Evolutionary conservation across 805 yeast species (phyloP).

Genomic region (Metschnikowia colocasiae): DNA sequence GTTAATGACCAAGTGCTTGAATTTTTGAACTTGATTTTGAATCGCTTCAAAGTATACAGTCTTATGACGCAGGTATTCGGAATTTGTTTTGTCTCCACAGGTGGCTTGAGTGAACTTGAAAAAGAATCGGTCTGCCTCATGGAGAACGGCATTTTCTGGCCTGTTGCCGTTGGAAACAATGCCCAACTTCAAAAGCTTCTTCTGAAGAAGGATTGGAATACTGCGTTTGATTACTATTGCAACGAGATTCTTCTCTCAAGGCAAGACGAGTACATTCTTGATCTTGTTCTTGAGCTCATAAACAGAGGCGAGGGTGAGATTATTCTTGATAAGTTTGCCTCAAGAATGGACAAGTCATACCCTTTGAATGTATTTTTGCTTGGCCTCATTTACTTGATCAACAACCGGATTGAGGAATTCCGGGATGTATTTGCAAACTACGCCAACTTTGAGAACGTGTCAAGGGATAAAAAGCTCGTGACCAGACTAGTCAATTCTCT

Average conservation of each 20-base stretch:
- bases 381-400: slow-evolving; percentile 34
- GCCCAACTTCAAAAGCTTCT: slow-evolving; percentile 20
- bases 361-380: slow-evolving; percentile 28
- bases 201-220: slow-evolving; percentile 17
- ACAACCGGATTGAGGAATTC: slow-evolving; percentile 24
- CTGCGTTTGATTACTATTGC: slow-evolving; percentile 28
- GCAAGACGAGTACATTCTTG: slow-evolving; percentile 9
- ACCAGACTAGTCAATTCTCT: slow-evolving; percentile 16
- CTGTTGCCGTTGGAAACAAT: slow-evolving; percentile 21
- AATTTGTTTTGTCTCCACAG: slow-evolving; percentile 21
- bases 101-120: slow-evolving; percentile 16
- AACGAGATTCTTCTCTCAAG: slow-evolving; percentile 11
- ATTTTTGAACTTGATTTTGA: slow-evolving; percentile 23
- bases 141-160: slow-evolving; percentile 33
- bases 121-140: slow-evolving; percentile 12
- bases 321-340: slow-evolving; percentile 11
- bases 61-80: slow-evolving; percentile 25
- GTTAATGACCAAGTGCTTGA: slow-evolving; percentile 25
- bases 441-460: slow-evolving; percentile 17
- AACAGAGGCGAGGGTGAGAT: slow-evolving; percentile 14
- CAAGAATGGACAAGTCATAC: slow-evolving; percentile 16
- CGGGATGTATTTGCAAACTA: slow-evolving; percentile 23
- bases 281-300: slow-evolving; percentile 14
- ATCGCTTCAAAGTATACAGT: slow-evolving; percentile 25
- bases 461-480: slow-evolving; percentile 9